These are phyloP conservation scores for Aspergillus intermedius DNA, from an alignment of 2,329 filamentous ascomycete species.

Conservation along the genomic window DNA sequence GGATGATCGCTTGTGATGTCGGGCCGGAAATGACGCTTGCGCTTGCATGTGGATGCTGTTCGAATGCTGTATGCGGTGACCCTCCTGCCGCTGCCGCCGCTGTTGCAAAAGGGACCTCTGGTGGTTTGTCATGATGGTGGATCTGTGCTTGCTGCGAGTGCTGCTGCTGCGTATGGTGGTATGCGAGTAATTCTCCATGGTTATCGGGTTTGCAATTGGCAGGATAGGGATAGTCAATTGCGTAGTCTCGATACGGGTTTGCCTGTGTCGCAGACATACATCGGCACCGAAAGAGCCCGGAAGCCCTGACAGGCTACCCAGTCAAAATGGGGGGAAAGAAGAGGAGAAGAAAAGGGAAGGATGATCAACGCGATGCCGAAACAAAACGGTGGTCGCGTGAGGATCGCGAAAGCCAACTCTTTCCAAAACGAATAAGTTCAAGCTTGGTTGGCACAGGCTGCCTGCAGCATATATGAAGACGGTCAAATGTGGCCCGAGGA, in stretches of 20 bases:
- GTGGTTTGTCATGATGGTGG: conserved; percentile 26
- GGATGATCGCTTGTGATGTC: conserved; percentile 22
- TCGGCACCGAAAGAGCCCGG: conserved; percentile 66
- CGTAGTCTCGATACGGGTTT: conserved; percentile 69
- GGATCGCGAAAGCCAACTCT: background rate
- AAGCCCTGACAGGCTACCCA: conserved; percentile 59
- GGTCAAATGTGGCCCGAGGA: background rate
- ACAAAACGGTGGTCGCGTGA: background rate
- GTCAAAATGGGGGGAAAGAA: conserved; percentile 9
- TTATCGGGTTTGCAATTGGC: conserved; percentile 60
- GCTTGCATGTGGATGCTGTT: conserved; percentile 38
- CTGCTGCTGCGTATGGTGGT: conserved; percentile 33
- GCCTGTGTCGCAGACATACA: conserved; percentile 66
- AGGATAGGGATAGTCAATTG: conserved; percentile 68
- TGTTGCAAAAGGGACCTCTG: conserved; percentile 27
- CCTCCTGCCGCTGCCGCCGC: conserved; percentile 17
- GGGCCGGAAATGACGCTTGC: conserved; percentile 26
- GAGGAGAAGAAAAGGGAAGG: conserved; percentile 2
- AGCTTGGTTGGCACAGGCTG: background rate
- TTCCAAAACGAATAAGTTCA: background rate
- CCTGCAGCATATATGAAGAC: background rate
- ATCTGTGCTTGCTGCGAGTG: conserved; percentile 39
- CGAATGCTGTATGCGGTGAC: conserved; percentile 28
- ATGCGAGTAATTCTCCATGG: conserved; percentile 58
- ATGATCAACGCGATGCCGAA: background rate